A percentile compares a stretch with the other conserved stretches of the same genome.
These are phyloP conservation scores for Daldinia decipiens DNA, from an alignment of 495 filamentous ascomycete species.

Conservation along the genomic window DNA sequence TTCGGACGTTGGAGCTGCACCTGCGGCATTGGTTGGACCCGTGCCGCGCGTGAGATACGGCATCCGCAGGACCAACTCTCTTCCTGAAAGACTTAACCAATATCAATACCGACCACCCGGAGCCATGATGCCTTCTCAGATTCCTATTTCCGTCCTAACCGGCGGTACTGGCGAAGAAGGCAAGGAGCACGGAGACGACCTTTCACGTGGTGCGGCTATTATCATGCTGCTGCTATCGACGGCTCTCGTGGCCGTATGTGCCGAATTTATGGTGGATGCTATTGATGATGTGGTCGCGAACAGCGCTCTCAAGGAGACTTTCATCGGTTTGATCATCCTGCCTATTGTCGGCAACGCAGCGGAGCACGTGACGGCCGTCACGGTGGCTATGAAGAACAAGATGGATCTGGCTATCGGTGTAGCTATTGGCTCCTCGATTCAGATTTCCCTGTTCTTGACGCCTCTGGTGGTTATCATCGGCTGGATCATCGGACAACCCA, in stretches of 20 bases:
- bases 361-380: slow-evolving; percentile 90
- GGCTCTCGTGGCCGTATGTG: slow-evolving; percentile 82
- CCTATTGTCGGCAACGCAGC: slow-evolving; percentile 94
- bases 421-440: slow-evolving; percentile 87
- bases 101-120: slow-evolving; percentile 51
- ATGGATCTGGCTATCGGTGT: slow-evolving; percentile 95
- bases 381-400: slow-evolving; percentile 91
- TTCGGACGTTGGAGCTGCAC: slow-evolving; percentile 33
- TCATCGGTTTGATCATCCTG: slow-evolving; percentile 88
- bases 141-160: slow-evolving; percentile 49
- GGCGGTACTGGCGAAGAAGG: slow-evolving; percentile 50
- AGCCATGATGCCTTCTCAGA: slow-evolving; percentile 56
- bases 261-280: slow-evolving; percentile 85
- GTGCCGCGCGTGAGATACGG: slow-evolving; percentile 65
- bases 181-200: slow-evolving; percentile 60
- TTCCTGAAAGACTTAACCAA: slow-evolving; percentile 76
- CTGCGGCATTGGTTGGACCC: slow-evolving; percentile 51
- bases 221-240: slow-evolving; percentile 80
- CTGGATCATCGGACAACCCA: slow-evolving; percentile 82
- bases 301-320: slow-evolving; percentile 75
- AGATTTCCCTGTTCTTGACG: slow-evolving; percentile 90
- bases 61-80: slow-evolving; percentile 80
- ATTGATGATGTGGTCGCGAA: slow-evolving; percentile 75
- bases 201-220: slow-evolving; percentile 80
- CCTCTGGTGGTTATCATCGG: slow-evolving; percentile 89